Base-by-base conservation (phyloP, 2,329 filamentous ascomycete genomes). In the Calonectria pteridis region DNA sequence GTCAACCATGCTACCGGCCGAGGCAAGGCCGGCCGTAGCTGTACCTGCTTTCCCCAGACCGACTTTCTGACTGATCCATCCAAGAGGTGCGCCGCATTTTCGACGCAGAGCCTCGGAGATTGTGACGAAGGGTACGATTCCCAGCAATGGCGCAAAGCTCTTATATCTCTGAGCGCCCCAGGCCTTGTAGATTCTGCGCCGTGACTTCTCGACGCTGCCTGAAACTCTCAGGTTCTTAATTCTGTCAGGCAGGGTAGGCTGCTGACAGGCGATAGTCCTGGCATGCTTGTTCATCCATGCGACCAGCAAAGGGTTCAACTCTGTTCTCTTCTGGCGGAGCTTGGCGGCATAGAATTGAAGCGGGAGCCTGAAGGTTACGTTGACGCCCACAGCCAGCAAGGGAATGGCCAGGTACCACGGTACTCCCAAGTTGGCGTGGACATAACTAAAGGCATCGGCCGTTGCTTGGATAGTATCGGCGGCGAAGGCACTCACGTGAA, bases 341-440 rank as follows among this genome's bases (percentile, higher is more conserved):
- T 79, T 65, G 66, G 82, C 77, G 53, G 78, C 85, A 78, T 90
- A 87, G 70, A 85, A 75, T 43, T 83, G 84, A 9, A 88, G 82
- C 7, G 90, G 90, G 6, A 90, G 80, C 18, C 89, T 85, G 72
- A 88, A 78, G 62, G 85, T 71, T 49, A 86, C 77, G 80, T 85
- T 88, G 78, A 90, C 81, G 58, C 83, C 80, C 2, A 90, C 73
- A 9, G 89, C 88, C 18, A 89, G 82, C n/a, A 89, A 83, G 6
- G 90, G 89, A 59, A 92, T 89, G 33, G 86, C 85, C 37, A 90
- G 75, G 76, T 85, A 90, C 90, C 90, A 92, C 1, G 89, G 89
- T 1, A 88, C 79, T 46, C 86, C 85, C 29, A 84, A 84, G 62
- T 78, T 50, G 29, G 73, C 71, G 78, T 92, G 89, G 13, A 88